Evolutionary conservation across 2,329 filamentous ascomycete genomes (phyloP).

Genomic region (Pestalotiopsis sp.): DNA sequence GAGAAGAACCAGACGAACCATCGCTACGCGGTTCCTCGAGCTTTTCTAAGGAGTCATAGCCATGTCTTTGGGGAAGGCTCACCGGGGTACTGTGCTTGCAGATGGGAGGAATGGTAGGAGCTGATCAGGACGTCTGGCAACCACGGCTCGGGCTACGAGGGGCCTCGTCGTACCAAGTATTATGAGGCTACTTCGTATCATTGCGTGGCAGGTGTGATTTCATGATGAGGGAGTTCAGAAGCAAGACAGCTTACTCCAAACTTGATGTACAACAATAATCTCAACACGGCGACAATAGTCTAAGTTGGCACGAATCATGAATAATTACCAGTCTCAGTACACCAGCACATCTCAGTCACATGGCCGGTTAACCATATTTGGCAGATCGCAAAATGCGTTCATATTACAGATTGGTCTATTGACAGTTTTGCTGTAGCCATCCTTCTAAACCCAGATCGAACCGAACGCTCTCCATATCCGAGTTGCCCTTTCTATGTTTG

Average conservation of each 20-base stretch:
- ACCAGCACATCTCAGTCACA: neutral
- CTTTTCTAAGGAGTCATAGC: too few relatives aligned
- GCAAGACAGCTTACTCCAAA: too few relatives aligned
- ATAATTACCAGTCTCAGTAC: too few relatives aligned
- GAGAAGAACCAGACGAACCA: too few relatives aligned
- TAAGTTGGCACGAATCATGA: too few relatives aligned
- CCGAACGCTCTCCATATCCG: conserved; percentile 6
- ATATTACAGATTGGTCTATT: conserved; percentile 19
- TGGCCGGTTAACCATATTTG: neutral
- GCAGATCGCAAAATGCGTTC: conserved; percentile 10
- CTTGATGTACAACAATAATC: too few relatives aligned
- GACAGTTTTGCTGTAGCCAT: conserved; percentile 8
- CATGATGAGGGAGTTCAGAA: neutral
- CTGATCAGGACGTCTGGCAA: neutral
- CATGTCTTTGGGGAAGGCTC: too few relatives aligned
- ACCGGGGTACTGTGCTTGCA: too few relatives aligned
- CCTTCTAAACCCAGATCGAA: conserved; percentile 14
- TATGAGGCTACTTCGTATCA: neutral
- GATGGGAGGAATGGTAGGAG: neutral
- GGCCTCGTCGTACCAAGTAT: neutral
- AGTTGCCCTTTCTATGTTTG: conserved; percentile 1
- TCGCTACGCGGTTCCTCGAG: too few relatives aligned
- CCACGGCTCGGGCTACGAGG: neutral
- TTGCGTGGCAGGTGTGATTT: neutral
- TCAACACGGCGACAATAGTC: too few relatives aligned